phyloP scores from a whole-genome alignment of 192 early-diverging fungal genomes.

The Umbelopsis vinacea region DNA sequence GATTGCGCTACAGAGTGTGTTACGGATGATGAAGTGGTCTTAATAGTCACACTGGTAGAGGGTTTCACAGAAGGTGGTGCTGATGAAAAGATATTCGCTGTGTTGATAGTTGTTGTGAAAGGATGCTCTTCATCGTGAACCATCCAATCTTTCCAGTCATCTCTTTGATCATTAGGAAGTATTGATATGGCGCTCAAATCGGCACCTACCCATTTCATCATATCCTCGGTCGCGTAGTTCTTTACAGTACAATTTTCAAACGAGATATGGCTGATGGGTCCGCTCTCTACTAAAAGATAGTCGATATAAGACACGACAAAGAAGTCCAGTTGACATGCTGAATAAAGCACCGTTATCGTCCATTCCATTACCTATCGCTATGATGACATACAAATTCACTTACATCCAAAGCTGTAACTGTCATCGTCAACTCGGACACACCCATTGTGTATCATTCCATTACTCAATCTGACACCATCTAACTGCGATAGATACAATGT shows the following conservation, averaged over 20 bases:
- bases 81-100: too few species aligned
- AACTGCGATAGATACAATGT: conserved; percentile 35
- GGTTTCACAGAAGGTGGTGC: too few species aligned
- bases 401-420: conserved; percentile 37
- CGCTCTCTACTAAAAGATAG: conserved; percentile 27
- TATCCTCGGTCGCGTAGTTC: conserved; percentile 6
- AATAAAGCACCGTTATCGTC: not conserved
- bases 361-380: not conserved
- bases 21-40: too few species aligned
- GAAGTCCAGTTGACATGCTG: conserved; percentile 40
- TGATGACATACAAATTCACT: not conserved
- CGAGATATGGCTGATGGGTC: not conserved
- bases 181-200: not conserved
- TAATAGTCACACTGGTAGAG: not conserved
- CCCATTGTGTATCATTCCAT: conserved; percentile 43
- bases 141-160: not conserved
- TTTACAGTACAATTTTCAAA: not conserved
- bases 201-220: conserved; percentile 1
- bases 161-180: not conserved
- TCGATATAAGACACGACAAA: conserved; percentile 39
- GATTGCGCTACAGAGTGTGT: too few species aligned
- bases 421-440: conserved; percentile 45
- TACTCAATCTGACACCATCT: conserved; percentile 25
- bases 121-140: not conserved
- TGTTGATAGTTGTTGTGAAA: not conserved